Conservation (phyloP, 2,329 filamentous ascomycete genomes). For the Aspergillus thermomutatus region DNA sequence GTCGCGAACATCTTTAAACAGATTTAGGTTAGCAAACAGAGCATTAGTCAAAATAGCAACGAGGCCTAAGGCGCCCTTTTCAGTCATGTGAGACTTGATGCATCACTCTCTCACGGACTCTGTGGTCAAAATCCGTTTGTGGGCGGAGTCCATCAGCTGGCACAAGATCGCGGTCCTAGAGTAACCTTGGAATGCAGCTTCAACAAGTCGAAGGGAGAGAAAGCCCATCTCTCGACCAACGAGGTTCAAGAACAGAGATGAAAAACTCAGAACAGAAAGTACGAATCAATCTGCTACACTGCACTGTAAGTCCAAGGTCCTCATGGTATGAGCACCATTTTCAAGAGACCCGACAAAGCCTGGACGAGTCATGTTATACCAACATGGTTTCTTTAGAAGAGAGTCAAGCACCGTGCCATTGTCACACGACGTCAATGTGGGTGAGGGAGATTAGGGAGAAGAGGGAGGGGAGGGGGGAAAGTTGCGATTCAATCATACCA, state of each 20-base stretch:
- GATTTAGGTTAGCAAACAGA: conserved; percentile 71
- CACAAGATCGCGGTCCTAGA: conserved; percentile 61
- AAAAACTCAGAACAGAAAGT: conserved; percentile 57
- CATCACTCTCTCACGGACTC: conserved; percentile 54
- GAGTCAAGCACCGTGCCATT: conserved; percentile 79
- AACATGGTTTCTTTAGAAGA: conserved; percentile 71
- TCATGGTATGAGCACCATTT: conserved; percentile 72
- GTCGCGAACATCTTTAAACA: conserved; percentile 95
- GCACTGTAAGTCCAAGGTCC: conserved; percentile 83
- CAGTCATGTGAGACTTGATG: conserved; percentile 60
- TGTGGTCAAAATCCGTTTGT: conserved; percentile 40
- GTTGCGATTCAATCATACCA: conserved; percentile 80
- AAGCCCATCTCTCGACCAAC: conserved; percentile 73
- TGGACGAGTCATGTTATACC: conserved; percentile 85
- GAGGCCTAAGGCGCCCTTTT: conserved; percentile 50
- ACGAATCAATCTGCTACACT: conserved; percentile 67
- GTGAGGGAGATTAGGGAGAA: conserved; percentile 35
- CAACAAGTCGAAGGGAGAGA: conserved; percentile 59
- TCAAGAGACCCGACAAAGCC: conserved; percentile 71
- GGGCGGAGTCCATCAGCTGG: conserved; percentile 49
- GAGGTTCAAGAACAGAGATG: conserved; percentile 61
- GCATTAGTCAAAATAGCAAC: conserved; percentile 45
- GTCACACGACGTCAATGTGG: conserved; percentile 57
- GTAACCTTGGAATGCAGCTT: conserved; percentile 73
- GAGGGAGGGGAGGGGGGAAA: conserved; percentile 36